Conservation (phyloP, 2,329 filamentous ascomycete genomes). For the Aphanocladium album region DNA sequence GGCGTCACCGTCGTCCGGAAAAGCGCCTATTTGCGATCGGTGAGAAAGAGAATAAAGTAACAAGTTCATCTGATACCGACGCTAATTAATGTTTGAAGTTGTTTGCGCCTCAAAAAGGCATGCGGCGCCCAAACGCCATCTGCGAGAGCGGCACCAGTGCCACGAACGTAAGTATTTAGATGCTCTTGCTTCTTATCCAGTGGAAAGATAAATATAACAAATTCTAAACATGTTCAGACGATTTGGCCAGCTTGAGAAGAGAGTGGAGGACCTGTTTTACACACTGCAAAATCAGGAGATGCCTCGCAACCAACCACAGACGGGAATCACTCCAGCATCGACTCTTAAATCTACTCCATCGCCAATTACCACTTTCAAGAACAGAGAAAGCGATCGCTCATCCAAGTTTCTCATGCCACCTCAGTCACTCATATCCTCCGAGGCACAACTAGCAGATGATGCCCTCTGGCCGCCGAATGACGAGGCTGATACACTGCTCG, state of each 20-base stretch:
- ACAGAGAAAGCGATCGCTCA: background rate
- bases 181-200: too few relatives aligned
- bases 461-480: slow-evolving; percentile 1
- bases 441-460: background rate
- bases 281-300: background rate
- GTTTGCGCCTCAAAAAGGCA: background rate
- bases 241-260: slow-evolving; percentile 8
- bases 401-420: background rate
- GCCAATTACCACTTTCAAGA: background rate
- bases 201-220: too few relatives aligned
- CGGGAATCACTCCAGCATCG: background rate
- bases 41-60: too few relatives aligned
- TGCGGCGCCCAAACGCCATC: background rate
- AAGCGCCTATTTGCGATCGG: background rate
- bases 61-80: background rate
- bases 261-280: background rate
- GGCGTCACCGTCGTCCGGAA: background rate
- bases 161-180: slow-evolving; percentile 5
- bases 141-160: background rate
- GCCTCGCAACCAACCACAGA: background rate
- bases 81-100: background rate
- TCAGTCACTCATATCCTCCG: background rate
- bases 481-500: background rate
- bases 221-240: background rate
- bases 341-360: background rate